phyloP scores from a whole-genome alignment of 176 grass and related monocot genomes.

The Juncus inflexus region DNA sequence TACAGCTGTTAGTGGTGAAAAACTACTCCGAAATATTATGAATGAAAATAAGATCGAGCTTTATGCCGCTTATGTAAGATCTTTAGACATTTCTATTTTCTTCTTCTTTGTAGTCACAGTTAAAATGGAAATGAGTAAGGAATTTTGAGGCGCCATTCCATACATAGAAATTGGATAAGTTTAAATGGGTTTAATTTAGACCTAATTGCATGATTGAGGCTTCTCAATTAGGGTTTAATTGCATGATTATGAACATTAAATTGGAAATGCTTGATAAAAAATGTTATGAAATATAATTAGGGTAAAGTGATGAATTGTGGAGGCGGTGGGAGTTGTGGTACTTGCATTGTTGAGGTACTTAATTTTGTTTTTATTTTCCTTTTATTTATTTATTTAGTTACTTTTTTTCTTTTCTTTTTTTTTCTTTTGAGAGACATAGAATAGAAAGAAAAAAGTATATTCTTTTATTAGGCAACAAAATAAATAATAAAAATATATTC shows the following conservation, averaged over 20 bases:
- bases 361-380: neutral
- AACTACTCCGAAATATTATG: slow-evolving; percentile 89
- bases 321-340: slow-evolving; percentile 83
- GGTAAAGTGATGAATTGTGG: slow-evolving; percentile 98
- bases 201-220: neutral
- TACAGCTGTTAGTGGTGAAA: slow-evolving; percentile 55
- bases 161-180: neutral
- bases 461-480: neutral
- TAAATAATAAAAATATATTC: slow-evolving; percentile 1
- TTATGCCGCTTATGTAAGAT: slow-evolving; percentile 67
- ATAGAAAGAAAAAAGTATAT: no score
- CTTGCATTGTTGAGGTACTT: slow-evolving; percentile 82
- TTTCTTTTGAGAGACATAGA: neutral
- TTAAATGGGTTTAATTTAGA: neutral
- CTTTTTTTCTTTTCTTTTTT: no score
- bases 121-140: no score
- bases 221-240: neutral
- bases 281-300: slow-evolving; percentile 20
- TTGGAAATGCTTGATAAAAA: no score
- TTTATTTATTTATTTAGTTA: no score
- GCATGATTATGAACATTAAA: neutral
- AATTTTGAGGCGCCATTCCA: neutral
- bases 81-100: neutral
- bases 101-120: neutral
- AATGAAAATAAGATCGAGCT: slow-evolving; percentile 81